A percentile compares a stretch with the other conserved stretches of the same genome.
Conservation (phyloP, 805 yeast species). For the Kodamaea restingae region DNA sequence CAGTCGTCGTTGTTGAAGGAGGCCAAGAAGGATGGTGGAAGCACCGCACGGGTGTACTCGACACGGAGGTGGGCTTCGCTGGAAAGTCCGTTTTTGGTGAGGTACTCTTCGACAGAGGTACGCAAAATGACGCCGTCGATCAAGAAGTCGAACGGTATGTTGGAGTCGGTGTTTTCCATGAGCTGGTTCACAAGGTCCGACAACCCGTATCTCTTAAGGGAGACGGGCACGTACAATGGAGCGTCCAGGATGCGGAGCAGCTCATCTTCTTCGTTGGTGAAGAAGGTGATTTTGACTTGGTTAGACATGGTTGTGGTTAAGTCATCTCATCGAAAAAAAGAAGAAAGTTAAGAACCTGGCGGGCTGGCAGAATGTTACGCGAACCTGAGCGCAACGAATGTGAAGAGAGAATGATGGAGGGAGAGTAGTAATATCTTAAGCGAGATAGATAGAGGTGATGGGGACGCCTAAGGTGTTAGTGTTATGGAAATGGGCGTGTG, state of each 20-base stretch:
- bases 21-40: slow-evolving; percentile 91
- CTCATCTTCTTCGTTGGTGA: slow-evolving; percentile 81
- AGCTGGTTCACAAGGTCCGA: slow-evolving; percentile 95
- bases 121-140: slow-evolving; percentile 81
- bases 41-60: slow-evolving; percentile 87
- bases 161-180: slow-evolving; percentile 44
- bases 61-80: slow-evolving; percentile 73
- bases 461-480: too few species aligned
- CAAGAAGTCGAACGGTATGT: slow-evolving; percentile 90
- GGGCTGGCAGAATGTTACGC: too few species aligned
- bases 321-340: slow-evolving; percentile 10
- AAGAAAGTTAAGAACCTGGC: not conserved
- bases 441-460: not conserved
- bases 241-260: slow-evolving; percentile 65
- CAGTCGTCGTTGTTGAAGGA: slow-evolving; percentile 92
- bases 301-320: slow-evolving; percentile 24
- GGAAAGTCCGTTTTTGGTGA: slow-evolving; percentile 72
- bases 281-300: slow-evolving; percentile 78
- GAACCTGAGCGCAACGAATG: not conserved
- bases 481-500: too few species aligned
- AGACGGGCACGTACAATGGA: slow-evolving; percentile 84
- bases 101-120: slow-evolving; percentile 73
- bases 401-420: not conserved
- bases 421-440: not conserved
- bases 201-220: slow-evolving; percentile 83